phyloP scores from a whole-genome alignment of 2,329 filamentous ascomycete species.

The Aureobasidium sp. region DNA sequence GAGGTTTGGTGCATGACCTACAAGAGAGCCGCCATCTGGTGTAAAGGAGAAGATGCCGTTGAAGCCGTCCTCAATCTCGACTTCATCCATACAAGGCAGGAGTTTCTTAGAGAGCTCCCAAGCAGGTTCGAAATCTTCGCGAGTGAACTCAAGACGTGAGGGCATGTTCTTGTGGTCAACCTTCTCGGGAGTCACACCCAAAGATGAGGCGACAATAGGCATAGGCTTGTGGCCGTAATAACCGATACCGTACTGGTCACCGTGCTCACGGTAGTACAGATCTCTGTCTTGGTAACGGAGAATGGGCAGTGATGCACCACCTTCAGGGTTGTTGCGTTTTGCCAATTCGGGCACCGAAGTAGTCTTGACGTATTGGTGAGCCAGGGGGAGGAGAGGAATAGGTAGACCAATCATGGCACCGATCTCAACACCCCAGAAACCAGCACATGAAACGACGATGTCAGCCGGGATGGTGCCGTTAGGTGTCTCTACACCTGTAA shows the following conservation, averaged over 20 bases:
- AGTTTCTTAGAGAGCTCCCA: constrained; percentile 52
- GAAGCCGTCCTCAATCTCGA: constrained; percentile 53
- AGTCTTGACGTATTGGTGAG: constrained; percentile 59
- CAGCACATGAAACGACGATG: constrained; percentile 56
- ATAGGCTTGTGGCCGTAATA: constrained; percentile 59
- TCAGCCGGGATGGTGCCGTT: constrained; percentile 49
- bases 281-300: constrained; percentile 57
- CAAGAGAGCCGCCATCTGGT: constrained; percentile 54
- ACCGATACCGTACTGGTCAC: constrained; percentile 56
- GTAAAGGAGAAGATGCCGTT: constrained; percentile 63
- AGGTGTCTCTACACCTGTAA: constrained; percentile 51
- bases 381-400: constrained; percentile 54
- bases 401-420: constrained; percentile 54
- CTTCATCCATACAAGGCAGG: constrained; percentile 46
- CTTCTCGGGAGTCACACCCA: constrained; percentile 48
- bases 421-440: constrained; percentile 60
- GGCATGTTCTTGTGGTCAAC: constrained; percentile 57
- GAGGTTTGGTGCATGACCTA: constrained; percentile 52
- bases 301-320: constrained; percentile 51
- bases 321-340: constrained; percentile 37
- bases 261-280: constrained; percentile 59
- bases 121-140: constrained; percentile 53
- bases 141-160: constrained; percentile 54
- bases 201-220: constrained; percentile 49
- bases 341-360: constrained; percentile 43